phyloP scores from a whole-genome alignment of 2,329 filamentous ascomycete genomes.

The Monosporascus ibericus region DNA sequence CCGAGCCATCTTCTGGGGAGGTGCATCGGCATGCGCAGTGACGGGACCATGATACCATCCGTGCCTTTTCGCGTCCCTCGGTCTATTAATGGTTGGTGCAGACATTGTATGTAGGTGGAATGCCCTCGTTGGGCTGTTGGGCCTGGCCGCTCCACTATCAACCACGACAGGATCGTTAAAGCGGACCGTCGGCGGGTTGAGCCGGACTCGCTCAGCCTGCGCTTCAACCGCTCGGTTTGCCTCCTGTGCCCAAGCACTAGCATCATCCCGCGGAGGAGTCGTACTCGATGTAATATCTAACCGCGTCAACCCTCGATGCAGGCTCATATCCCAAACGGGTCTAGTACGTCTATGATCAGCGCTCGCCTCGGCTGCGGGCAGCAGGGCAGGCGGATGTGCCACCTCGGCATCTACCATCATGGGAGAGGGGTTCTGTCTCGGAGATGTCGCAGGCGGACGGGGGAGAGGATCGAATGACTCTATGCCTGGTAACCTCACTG shows the following conservation, averaged over 20 bases:
- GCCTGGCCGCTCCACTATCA: constrained; percentile 14
- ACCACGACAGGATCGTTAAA: constrained; percentile 43
- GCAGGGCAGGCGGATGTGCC: constrained; percentile 29
- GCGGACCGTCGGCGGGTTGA: constrained; percentile 42
- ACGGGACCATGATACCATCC: constrained; percentile 63
- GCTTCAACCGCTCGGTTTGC: constrained; percentile 49
- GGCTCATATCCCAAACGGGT: constrained; percentile 58
- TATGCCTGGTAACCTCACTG: constrained; percentile 75
- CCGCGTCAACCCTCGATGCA: constrained; percentile 60
- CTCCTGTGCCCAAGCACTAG: constrained; percentile 52
- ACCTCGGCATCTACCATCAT: constrained; percentile 65
- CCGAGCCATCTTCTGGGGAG: constrained; percentile 35
- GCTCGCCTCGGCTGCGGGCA: constrained; percentile 24
- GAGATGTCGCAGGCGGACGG: constrained; percentile 55
- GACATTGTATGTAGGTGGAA: constrained; percentile 55
- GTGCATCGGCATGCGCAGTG: constrained; percentile 29
- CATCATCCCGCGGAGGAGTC: constrained; percentile 44
- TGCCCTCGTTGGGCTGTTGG: constrained; percentile 16
- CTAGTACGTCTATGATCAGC: constrained; percentile 44
- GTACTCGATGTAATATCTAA: constrained; percentile 54
- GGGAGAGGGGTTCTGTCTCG: constrained; percentile 61
- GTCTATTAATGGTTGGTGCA: constrained; percentile 48
- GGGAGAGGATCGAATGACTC: constrained; percentile 82
- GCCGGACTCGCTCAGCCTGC: constrained; percentile 45
- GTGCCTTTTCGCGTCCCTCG: constrained; percentile 58